phyloP scores from a whole-genome alignment of 495 filamentous ascomycete species.

The Chaetomium tenue region DNA sequence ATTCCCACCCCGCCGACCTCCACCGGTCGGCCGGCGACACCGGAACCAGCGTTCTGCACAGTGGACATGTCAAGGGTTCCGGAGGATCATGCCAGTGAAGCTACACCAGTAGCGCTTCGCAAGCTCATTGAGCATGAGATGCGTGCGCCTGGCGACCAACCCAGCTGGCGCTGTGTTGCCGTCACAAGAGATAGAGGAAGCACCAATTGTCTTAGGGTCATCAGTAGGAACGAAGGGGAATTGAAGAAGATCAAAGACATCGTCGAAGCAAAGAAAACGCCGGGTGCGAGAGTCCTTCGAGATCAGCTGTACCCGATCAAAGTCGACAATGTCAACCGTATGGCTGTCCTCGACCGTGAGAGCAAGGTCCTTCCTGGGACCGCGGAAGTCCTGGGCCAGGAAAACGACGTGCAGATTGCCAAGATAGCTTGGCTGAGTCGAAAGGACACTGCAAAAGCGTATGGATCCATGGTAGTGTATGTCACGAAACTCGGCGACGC shows the following conservation, averaged over 20 bases:
- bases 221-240: slow-evolving; percentile 14
- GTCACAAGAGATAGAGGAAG: slow-evolving; percentile 19
- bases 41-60: slow-evolving; percentile 3
- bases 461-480: slow-evolving; percentile 17
- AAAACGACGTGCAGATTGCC: slow-evolving; percentile 15
- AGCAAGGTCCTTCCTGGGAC: slow-evolving; percentile 15
- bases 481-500: slow-evolving; percentile 10
- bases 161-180: slow-evolving; percentile 13
- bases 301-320: slow-evolving; percentile 21
- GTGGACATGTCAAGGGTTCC: slow-evolving; percentile 3
- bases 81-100: background rate
- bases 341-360: slow-evolving; percentile 12
- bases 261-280: slow-evolving; percentile 13
- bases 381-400: slow-evolving; percentile 9
- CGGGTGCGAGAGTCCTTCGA: slow-evolving; percentile 13
- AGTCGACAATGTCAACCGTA: slow-evolving; percentile 19
- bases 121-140: slow-evolving; percentile 18
- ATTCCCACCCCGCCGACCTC: background rate
- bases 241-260: slow-evolving; percentile 16
- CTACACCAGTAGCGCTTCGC: slow-evolving; percentile 7
- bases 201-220: slow-evolving; percentile 8
- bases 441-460: slow-evolving; percentile 19
- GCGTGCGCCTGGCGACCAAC: slow-evolving; percentile 8
- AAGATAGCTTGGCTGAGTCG: slow-evolving; percentile 13
- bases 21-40: background rate